A percentile compares a stretch with the other conserved stretches of the same genome.
These are phyloP conservation scores for Hymenoscyphus albidus DNA, from an alignment of 2,329 filamentous ascomycete species.

Conservation along the genomic window DNA sequence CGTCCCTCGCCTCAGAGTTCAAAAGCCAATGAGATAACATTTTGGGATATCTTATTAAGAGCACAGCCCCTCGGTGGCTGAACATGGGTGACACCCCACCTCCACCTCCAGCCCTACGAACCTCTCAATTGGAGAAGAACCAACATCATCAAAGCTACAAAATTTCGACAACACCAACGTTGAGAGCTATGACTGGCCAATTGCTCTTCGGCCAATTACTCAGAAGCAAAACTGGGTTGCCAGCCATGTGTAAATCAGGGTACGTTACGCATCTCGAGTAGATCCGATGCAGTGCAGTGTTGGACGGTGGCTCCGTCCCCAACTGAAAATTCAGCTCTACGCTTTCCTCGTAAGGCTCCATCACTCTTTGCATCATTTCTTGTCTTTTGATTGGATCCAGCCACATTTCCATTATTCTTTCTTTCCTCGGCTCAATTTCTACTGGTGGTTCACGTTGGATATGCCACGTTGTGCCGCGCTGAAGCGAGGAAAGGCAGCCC, in stretches of 20 bases:
- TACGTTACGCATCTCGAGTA: background rate
- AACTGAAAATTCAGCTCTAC: conserved; percentile 2
- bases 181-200: background rate
- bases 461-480: conserved; percentile 1
- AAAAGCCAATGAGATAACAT: background rate
- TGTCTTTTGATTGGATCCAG: background rate
- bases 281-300: background rate
- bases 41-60: background rate
- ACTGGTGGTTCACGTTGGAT: background rate
- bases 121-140: background rate
- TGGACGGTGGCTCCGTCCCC: background rate
- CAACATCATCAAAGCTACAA: background rate
- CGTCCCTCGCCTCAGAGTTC: background rate
- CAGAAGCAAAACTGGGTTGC: background rate
- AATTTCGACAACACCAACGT: background rate
- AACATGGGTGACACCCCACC: background rate
- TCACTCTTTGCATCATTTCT: background rate
- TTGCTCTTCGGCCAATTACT: background rate
- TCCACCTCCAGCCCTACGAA: conserved; percentile 4
- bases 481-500: background rate
- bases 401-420: background rate
- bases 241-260: background rate
- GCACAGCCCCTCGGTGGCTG: background rate
- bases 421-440: background rate
- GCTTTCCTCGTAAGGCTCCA: background rate